Conservation (phyloP, 2,329 filamentous ascomycete genomes). For the Xylaria sp. region DNA sequence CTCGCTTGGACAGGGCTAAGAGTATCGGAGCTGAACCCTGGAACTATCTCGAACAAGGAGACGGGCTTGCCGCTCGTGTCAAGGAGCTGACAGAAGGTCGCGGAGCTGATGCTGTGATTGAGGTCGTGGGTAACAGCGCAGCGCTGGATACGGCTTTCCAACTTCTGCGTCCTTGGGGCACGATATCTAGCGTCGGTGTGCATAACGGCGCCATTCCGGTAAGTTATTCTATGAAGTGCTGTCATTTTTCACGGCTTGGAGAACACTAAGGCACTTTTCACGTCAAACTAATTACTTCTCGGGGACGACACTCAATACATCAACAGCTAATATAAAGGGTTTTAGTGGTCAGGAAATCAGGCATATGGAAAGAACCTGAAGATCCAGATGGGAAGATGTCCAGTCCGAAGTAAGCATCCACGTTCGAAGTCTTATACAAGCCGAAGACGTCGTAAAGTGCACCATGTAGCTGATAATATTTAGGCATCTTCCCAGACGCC, state of each 20-base stretch:
- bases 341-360: conserved; percentile 32
- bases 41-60: conserved; percentile 29
- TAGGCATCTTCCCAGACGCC: conserved; percentile 36
- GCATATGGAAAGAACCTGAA: conserved; percentile 35
- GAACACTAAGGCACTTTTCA: background rate
- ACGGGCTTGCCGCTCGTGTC: conserved; percentile 29
- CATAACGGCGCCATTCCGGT: conserved; percentile 33
- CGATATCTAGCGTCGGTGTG: conserved; percentile 36
- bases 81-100: conserved; percentile 32
- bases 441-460: background rate
- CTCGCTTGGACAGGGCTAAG: conserved; percentile 27
- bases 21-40: conserved; percentile 33
- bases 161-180: conserved; percentile 35
- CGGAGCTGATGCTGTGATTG: conserved; percentile 36
- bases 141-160: conserved; percentile 36
- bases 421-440: background rate
- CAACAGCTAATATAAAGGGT: background rate
- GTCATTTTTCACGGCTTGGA: background rate
- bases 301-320: background rate
- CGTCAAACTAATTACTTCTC: background rate
- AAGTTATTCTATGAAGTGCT: background rate
- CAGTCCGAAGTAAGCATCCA: conserved; percentile 32
- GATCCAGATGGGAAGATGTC: conserved; percentile 39
- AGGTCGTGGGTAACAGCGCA: conserved; percentile 36
- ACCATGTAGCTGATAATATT: background rate